Base-by-base conservation (phyloP, 2,329 filamentous ascomycete species). In the Fusarium globosum region DNA sequence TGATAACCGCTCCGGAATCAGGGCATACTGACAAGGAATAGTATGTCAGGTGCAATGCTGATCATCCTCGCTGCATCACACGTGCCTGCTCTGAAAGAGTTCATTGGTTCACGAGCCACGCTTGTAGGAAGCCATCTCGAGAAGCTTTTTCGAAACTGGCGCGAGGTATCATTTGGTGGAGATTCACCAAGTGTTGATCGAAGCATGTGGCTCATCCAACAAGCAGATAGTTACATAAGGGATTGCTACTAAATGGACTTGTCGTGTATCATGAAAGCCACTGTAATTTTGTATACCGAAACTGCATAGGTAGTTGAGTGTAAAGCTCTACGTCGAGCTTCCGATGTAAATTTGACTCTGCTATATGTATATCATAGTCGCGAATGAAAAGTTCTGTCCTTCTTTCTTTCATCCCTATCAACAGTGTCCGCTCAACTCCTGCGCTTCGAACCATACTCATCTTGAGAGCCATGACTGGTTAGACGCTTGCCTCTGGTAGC, bases 31-130 rank as follows among this genome's bases (percentile, higher is more conserved):
- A 57, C 13, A 0, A 9, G 0, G 7, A 49, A 33, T 9, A 86
- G 85, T 1, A 87, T 87, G 85, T 84, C 85, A 0, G 83, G 83
- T 0, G 85, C 84, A 7, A 87, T 87, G 85, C 81, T 87, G 7
- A 82, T 87, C 2, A 78, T 86, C 1, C 80, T 87, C 1, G 85
- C 85, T 0, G 85, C 85, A 0, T 85, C 82, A 13, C 81, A 83
- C 8, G 80, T 86, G 1, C 81, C 81, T 1, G 74, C 79, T 0
- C 70, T 87, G 0, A 80, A 81, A 21, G 76, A 77, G 13, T 79
- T 85, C 16, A 82, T 87, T 7, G 79, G 80, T 0, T 77, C 80
- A 2, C 81, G 86, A 12, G 80, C 85, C 0, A 77, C 83, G 1
- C 74, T 78, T 4, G 82, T 85, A 0, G 86, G 86, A 0, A 75